Conservation (phyloP, 441 rosid species). For the Populus tomentosa region DNA sequence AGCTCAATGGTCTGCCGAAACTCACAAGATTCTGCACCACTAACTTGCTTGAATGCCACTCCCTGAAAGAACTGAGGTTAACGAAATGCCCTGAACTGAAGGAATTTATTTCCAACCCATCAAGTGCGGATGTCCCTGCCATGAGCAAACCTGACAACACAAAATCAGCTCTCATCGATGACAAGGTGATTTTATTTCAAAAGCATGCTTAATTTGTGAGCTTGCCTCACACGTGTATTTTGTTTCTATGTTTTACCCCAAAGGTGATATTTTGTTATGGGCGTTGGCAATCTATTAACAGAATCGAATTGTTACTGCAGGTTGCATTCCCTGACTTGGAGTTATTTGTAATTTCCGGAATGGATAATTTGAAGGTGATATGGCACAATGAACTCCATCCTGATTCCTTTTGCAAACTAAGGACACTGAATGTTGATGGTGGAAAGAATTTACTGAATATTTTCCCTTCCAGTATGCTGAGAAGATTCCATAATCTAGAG, state of each 20-base stretch:
- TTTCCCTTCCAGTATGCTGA: not conserved
- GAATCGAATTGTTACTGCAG: not conserved
- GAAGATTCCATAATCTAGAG: slow-evolving; percentile 4
- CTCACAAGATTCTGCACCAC: slow-evolving; percentile 11
- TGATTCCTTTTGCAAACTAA: slow-evolving; percentile 14
- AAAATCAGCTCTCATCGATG: slow-evolving; percentile 7
- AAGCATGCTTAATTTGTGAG: too few relatives aligned
- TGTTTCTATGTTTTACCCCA: too few relatives aligned
- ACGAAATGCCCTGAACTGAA: not conserved
- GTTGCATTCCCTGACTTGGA: slow-evolving; percentile 20
- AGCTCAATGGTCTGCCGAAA: slow-evolving; percentile 11
- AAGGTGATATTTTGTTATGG: too few relatives aligned
- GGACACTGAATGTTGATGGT: fast-evolving
- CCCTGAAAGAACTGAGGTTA: not conserved
- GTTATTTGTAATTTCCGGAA: not conserved
- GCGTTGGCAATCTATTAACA: not conserved
- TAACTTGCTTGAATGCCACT: slow-evolving; percentile 2
- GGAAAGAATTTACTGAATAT: not conserved
- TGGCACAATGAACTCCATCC: slow-evolving; percentile 9
- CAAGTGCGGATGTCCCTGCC: not conserved
- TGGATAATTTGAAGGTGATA: slow-evolving; percentile 18
- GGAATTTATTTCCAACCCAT: not conserved
- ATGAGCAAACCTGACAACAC: not conserved
- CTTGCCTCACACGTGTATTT: too few relatives aligned
- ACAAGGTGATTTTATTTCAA: slow-evolving; percentile 6